These are phyloP conservation scores for Aspergillus alliaceus DNA, from an alignment of 2,329 filamentous ascomycete genomes.

Conservation along the genomic window DNA sequence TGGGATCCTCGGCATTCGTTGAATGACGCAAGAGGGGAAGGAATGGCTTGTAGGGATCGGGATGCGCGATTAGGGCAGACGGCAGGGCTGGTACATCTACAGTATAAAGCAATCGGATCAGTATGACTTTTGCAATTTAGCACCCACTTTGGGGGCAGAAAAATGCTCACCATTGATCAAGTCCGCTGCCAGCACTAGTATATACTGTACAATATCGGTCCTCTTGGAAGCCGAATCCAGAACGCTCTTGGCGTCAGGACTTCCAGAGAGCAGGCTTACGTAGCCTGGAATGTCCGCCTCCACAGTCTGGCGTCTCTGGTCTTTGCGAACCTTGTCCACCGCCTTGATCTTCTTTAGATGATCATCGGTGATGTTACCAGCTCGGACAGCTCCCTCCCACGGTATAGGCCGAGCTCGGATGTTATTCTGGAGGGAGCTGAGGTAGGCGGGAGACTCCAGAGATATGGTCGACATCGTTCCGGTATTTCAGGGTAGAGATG, in stretches of 20 bases:
- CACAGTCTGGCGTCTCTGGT: conserved; percentile 80
- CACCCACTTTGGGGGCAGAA: neutral
- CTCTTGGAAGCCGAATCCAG: conserved; percentile 83
- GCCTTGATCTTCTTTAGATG: conserved; percentile 95
- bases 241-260: conserved; percentile 66
- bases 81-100: conserved; percentile 78
- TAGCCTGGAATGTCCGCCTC: conserved; percentile 80
- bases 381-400: conserved; percentile 94
- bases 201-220: conserved; percentile 89
- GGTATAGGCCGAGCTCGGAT: conserved; percentile 94
- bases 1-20: conserved; percentile 77
- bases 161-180: conserved; percentile 71
- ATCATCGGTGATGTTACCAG: conserved; percentile 88
- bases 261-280: conserved; percentile 74
- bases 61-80: conserved; percentile 71
- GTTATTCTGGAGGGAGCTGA: conserved; percentile 89
- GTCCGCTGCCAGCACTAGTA: conserved; percentile 85
- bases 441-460: conserved; percentile 86
- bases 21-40: conserved; percentile 81
- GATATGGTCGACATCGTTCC: conserved; percentile 62
- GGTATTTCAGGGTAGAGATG: conserved; percentile 1
- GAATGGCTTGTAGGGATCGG: conserved; percentile 73
- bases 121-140: neutral
- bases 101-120: neutral
- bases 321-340: conserved; percentile 93